A percentile compares a stretch with the other conserved stretches of the same genome.
Evolutionary conservation across 495 filamentous ascomycete species (phyloP).

Genomic region (Rhypophila decipiens): DNA sequence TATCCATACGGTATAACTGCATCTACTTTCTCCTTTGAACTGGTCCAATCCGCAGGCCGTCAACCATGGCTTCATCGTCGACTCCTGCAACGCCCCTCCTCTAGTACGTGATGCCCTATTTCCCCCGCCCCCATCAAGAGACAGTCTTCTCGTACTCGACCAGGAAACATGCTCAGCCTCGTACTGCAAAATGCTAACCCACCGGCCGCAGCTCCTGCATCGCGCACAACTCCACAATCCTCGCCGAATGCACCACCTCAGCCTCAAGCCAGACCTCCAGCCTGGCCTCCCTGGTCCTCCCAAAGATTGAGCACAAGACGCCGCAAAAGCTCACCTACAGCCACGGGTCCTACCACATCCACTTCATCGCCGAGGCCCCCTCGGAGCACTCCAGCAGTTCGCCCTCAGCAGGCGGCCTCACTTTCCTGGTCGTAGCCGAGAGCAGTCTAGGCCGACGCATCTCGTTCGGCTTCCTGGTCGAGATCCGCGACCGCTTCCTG

Average conservation of each 20-base stretch:
- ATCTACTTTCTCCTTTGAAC: no score
- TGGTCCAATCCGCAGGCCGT: no score
- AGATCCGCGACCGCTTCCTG: conserved; percentile 85
- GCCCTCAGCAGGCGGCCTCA: conserved; percentile 71
- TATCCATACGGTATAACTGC: no score
- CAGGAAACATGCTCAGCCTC: conserved; percentile 17
- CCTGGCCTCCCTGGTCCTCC: conserved; percentile 89
- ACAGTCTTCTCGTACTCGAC: background rate
- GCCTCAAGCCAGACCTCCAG: conserved; percentile 70
- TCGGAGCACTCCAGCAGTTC: conserved; percentile 46
- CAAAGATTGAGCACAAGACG: conserved; percentile 77
- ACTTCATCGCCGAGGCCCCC: conserved; percentile 87
- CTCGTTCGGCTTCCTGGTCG: conserved; percentile 86
- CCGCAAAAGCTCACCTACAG: conserved; percentile 92
- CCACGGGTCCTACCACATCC: conserved; percentile 83
- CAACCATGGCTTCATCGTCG: conserved; percentile 78
- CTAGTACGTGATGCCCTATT: conserved; percentile 52
- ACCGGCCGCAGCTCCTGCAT: conserved; percentile 67
- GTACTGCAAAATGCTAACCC: no score
- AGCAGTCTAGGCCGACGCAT: conserved; percentile 75
- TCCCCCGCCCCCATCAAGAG: background rate
- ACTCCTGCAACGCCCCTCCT: conserved; percentile 66
- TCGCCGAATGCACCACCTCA: conserved; percentile 80
- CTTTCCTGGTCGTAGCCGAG: conserved; percentile 78
- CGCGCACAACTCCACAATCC: conserved; percentile 82